These are phyloP conservation scores for Hypoxylon fuscum DNA, from an alignment of 495 filamentous ascomycete species.

Conservation along the genomic window DNA sequence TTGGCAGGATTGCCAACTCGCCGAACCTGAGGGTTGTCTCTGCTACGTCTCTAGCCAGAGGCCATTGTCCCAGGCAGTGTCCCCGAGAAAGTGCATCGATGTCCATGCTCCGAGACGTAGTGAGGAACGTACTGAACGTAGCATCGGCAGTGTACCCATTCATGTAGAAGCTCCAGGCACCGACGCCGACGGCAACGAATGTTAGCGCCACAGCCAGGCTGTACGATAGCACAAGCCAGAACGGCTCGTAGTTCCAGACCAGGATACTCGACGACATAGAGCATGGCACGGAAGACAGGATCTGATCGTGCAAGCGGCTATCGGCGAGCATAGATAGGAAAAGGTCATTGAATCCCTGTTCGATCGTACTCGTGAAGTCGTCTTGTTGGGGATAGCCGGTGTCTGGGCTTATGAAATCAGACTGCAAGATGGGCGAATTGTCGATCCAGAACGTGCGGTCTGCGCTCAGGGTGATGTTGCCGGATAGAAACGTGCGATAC, in stretches of 20 bases:
- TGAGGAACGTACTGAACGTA: slow-evolving; percentile 6
- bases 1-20: neutral
- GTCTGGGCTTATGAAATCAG: neutral
- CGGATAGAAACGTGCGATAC: neutral
- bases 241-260: slow-evolving; percentile 9
- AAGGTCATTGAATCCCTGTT: slow-evolving; percentile 1
- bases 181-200: neutral
- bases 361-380: slow-evolving; percentile 2
- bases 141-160: slow-evolving; percentile 3
- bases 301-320: neutral
- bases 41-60: neutral
- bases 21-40: neutral
- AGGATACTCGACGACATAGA: neutral
- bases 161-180: neutral
- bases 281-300: neutral
- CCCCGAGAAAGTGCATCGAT: neutral
- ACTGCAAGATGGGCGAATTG: neutral
- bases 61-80: neutral
- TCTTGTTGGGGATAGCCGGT: neutral
- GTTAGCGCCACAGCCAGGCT: neutral
- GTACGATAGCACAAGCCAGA: slow-evolving; percentile 13
- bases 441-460: neutral
- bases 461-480: neutral
- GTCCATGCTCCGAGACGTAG: slow-evolving; percentile 1
- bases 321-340: slow-evolving; percentile 11